Evolutionary conservation across 345 rosid genomes (phyloP).

Genomic region (Viola odorata): DNA sequence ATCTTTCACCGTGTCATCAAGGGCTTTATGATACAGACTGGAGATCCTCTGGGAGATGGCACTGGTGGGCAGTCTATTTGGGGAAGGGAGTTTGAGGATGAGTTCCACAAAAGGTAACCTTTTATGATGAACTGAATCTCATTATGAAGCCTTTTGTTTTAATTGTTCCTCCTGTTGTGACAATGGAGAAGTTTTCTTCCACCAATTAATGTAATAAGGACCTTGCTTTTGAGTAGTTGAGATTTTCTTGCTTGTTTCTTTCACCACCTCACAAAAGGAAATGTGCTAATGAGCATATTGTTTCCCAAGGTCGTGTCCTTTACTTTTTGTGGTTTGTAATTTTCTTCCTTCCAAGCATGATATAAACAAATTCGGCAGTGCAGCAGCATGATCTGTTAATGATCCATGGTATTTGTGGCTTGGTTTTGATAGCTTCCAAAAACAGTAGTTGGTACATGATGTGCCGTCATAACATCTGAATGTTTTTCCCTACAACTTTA

Average conservation of each 20-base stretch:
- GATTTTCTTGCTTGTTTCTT: background rate
- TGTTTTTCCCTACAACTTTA: too few species aligned
- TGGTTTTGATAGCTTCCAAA: too few species aligned
- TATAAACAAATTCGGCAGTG: background rate
- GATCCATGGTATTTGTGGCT: background rate
- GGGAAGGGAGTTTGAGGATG: constrained; percentile 99
- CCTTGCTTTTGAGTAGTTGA: background rate
- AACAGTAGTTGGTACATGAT: too few species aligned
- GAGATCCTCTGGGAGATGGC: constrained; percentile 99
- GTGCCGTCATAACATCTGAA: too few species aligned
- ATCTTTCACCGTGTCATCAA: constrained; percentile 91
- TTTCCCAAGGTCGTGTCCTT: background rate
- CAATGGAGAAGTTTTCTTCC: constrained; percentile 6
- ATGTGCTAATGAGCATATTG: background rate
- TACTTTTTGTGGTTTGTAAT: background rate
- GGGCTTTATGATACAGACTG: constrained; percentile 98
- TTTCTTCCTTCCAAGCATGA: background rate
- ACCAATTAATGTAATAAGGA: background rate
- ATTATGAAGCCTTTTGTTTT: too few species aligned
- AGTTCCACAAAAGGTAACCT: constrained; percentile 90
- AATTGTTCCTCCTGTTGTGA: background rate
- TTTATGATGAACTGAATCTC: background rate
- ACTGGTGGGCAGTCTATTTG: constrained; percentile 99
- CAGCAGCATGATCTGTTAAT: too few species aligned
- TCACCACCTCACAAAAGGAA: background rate